Percentiles rank a stretch among this genome's conserved stretches.
phyloP scores from a whole-genome alignment of 805 yeast genomes.

The Zygoascus flipseniorum region DNA sequence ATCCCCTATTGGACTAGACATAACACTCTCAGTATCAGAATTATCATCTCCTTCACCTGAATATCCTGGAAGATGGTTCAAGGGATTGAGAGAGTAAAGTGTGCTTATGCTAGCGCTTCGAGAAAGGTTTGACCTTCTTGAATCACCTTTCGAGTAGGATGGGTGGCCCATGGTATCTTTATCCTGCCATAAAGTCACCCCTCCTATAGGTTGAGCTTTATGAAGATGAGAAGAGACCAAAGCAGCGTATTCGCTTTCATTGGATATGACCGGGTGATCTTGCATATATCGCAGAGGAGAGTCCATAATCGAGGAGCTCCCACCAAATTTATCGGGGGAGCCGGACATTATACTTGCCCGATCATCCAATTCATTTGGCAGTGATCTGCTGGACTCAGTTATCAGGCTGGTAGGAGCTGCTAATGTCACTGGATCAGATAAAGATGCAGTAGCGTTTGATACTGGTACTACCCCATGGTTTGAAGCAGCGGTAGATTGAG shows the following conservation, averaged over 20 bases:
- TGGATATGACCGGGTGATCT: background rate
- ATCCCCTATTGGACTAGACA: conserved; percentile 11
- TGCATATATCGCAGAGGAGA: conserved; percentile 2
- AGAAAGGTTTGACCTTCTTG: conserved; percentile 5
- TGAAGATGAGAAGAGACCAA: background rate
- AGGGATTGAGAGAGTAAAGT: conserved; percentile 13
- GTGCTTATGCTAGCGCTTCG: conserved; percentile 17
- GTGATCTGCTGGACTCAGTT: background rate
- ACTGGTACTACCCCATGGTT: background rate
- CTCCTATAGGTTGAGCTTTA: background rate
- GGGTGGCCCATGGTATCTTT: background rate
- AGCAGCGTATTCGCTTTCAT: background rate
- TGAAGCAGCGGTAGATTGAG: background rate
- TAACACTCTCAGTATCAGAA: conserved; percentile 21
- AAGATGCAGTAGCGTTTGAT: background rate
- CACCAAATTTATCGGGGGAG: background rate
- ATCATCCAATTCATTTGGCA: background rate
- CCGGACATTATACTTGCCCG: background rate
- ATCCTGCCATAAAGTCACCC: background rate
- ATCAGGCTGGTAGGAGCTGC: background rate
- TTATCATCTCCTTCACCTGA: conserved; percentile 17
- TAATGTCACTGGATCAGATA: background rate
- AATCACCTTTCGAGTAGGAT: background rate
- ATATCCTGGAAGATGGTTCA: conserved; percentile 19
- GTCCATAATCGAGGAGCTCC: background rate